These are phyloP conservation scores for Elaeis guineensis DNA, from an alignment of 176 grass and related monocot species.

Conservation along the genomic window DNA sequence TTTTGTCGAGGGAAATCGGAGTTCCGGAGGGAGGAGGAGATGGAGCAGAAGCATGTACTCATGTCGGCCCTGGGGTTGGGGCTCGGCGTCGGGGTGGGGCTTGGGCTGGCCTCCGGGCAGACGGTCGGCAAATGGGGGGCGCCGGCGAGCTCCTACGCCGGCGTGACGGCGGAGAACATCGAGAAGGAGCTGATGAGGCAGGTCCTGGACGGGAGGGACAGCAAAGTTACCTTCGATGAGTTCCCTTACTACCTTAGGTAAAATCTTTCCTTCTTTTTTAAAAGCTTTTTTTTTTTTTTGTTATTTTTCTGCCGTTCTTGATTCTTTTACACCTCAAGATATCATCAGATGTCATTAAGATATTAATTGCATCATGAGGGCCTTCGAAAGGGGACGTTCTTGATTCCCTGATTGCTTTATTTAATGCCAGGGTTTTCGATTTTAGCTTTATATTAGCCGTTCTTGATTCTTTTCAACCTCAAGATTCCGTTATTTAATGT, in stretches of 20 bases:
- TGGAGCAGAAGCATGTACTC: constrained; percentile 88
- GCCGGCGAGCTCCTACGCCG: constrained; percentile 1
- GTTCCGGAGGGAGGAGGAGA: constrained; percentile 6
- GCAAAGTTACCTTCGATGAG: constrained; percentile 64
- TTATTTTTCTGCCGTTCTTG: constrained; percentile 15
- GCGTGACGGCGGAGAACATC: constrained; percentile 28
- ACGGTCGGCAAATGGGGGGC: constrained; percentile 22
- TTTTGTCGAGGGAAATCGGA: no score
- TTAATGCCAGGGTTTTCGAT: no score
- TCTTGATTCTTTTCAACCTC: constrained; percentile 2
- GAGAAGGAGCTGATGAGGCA: constrained; percentile 73
- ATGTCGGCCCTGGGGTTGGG: constrained; percentile 80
- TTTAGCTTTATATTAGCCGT: background rate
- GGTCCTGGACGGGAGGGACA: constrained; percentile 49
- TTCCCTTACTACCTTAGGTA: constrained; percentile 90
- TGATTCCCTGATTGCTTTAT: no score
- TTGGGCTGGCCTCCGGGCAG: constrained; percentile 50
- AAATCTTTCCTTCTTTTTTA: background rate
- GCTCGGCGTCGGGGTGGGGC: constrained; percentile 54
- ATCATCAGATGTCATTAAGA: no score
- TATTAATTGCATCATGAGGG: no score
- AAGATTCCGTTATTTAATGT: no score
- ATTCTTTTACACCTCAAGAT: background rate
- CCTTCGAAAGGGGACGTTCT: no score
- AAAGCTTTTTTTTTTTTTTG: background rate